Base-by-base conservation (phyloP, 73 alveolate genomes). In the Paramecium octaurelia region DNA sequence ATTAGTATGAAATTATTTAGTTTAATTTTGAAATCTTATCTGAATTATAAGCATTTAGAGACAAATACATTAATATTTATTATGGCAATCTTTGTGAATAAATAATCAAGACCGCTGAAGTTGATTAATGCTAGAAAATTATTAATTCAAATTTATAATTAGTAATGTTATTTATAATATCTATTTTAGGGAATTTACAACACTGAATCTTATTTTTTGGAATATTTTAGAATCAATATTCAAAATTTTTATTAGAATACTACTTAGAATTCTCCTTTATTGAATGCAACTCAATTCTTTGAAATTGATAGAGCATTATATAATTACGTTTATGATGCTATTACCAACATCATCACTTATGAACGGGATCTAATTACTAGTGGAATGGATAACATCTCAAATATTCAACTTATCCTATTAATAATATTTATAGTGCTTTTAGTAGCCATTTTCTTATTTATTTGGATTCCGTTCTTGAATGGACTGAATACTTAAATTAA, bases 221-320 rank as follows among this genome's bases (percentile, higher is more conserved):
- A 73, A 7, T 73, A 36, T 18, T 73, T 73, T 73, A 34, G 87
- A 73, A 36, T 29, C 18, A 73, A 73, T 73, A 36, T 73, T n/a
- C 27, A 64, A 64, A 64, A 64, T 12, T 34, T 64, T 64, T 64
- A 64, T 64, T 11, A 73, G 20, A 40, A 73, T 36, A 73, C 38
- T n/a, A 12, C 57, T 0, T 29, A 35, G n/a, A 14, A 73, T 36
- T 73, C 87, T 29, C 58, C 6, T 14, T 73, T 73, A 38, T 38
- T 73, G 8, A 21, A 23, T 73, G 34, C 54, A 64, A 64, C 54
- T 31, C 11, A 73, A 73, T 38, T 73, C n/a, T 73, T 36, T 40
- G 87, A 73, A 36, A 73, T 73, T 3, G 87, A 73, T 38, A 73
- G 87, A 73, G 31, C 87, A 6, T 73, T 73, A 73, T 73, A 73